A percentile compares a stretch with the other conserved stretches of the same genome.
Evolutionary conservation across 345 rosid genomes (phyloP).

Genomic region (Excoecaria cochinchinensis): DNA sequence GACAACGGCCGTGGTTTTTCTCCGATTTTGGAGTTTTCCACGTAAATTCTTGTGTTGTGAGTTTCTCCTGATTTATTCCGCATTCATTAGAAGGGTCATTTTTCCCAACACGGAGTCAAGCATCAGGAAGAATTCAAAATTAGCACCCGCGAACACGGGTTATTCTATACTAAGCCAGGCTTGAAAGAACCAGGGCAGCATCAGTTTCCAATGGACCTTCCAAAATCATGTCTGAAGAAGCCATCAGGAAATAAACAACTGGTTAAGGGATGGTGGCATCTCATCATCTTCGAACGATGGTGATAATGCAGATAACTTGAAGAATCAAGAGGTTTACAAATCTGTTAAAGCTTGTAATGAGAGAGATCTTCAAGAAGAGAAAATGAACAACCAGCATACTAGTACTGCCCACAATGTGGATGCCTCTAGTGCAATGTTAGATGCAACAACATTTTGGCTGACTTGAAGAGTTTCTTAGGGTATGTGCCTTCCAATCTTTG

Average conservation of each 20-base stretch:
- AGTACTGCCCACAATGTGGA: not conserved
- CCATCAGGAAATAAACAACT: not conserved
- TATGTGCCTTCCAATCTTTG: conserved; percentile 20
- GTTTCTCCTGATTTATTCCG: no score
- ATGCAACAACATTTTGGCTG: conserved; percentile 10
- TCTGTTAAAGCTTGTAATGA: conserved; percentile 7
- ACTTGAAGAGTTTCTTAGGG: conserved; percentile 20
- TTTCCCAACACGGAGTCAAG: not conserved
- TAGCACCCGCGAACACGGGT: not conserved
- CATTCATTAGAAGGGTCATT: no score
- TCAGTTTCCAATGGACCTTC: not conserved
- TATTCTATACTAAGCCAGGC: not conserved
- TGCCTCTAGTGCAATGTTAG: conserved; percentile 13
- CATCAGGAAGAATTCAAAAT: no score
- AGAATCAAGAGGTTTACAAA: not conserved
- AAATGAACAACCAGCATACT: not conserved
- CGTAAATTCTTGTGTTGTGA: no score
- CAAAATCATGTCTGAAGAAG: not conserved
- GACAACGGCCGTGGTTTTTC: no score
- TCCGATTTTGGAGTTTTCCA: no score
- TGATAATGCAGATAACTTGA: not conserved
- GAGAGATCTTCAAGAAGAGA: conserved; percentile 9
- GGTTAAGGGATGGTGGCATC: not conserved
- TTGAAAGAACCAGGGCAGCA: not conserved
- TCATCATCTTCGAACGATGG: not conserved